Conservation (phyloP, 129 eudicot species). For the Artemisia tridentata region DNA sequence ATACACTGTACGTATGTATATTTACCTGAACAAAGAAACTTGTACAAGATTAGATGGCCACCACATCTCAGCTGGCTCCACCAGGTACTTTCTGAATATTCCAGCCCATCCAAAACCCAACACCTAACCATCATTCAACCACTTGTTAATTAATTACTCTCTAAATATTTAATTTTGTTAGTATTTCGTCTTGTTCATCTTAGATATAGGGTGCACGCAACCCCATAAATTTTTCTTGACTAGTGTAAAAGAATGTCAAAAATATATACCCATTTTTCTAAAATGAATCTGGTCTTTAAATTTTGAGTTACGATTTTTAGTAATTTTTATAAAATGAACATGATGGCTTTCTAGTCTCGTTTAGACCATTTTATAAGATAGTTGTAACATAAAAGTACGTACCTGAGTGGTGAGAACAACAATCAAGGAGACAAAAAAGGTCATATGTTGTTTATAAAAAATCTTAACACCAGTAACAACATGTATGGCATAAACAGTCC, state of each 20-base stretch:
- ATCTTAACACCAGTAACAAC: conserved; percentile 84
- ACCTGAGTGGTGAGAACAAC: conserved; percentile 94
- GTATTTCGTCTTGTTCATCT: neutral
- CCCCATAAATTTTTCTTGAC: no score
- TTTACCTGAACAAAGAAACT: conserved; percentile 88
- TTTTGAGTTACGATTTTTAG: no score
- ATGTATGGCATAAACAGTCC: conserved; percentile 87
- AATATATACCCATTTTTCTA: no score
- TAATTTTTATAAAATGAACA: no score
- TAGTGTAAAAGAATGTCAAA: no score
- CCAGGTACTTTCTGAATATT: conserved; percentile 73
- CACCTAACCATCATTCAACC: conserved; percentile 41
- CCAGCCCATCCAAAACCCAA: conserved; percentile 99
- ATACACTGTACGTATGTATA: conserved; percentile 12
- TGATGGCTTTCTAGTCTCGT: no score
- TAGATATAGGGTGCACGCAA: no score
- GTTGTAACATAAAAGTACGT: neutral
- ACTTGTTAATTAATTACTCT: neutral
- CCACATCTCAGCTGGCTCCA: conserved; percentile 99
- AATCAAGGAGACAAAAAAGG: conserved; percentile 73
- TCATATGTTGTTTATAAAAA: conserved; percentile 67
- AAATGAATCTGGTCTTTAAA: no score
- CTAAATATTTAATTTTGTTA: neutral
- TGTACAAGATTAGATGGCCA: conserved; percentile 98
- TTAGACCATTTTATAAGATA: no score